Evolutionary conservation across 805 yeast species (phyloP).

Genomic region (Blastobotrys chiropterorum): DNA sequence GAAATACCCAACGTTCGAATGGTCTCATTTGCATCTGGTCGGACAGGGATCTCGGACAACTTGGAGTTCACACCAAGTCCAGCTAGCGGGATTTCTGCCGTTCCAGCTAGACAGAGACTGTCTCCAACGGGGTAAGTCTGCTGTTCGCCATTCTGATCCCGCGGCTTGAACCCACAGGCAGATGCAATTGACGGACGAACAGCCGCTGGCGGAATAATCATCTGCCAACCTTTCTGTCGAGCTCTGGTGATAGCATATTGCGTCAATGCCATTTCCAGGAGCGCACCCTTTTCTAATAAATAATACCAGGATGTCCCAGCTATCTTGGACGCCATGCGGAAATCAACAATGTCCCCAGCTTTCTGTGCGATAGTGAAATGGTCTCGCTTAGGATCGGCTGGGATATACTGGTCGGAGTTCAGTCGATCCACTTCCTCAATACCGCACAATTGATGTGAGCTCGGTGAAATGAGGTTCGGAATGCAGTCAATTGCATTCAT

Average conservation of each 20-base stretch:
- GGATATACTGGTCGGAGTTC: conserved; percentile 14
- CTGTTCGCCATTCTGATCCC: conserved; percentile 78
- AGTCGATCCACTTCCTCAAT: conserved; percentile 18
- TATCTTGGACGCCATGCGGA: conserved; percentile 62
- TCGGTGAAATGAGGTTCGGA: conserved; percentile 29
- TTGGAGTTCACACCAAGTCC: conserved; percentile 57
- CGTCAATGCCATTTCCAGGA: conserved; percentile 81
- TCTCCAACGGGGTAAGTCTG: conserved; percentile 66
- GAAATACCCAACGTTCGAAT: conserved; percentile 69
- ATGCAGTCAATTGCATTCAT: conserved; percentile 24
- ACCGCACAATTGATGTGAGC: conserved; percentile 14
- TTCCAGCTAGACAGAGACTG: conserved; percentile 69
- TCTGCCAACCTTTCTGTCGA: conserved; percentile 55
- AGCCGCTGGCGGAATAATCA: conserved; percentile 79
- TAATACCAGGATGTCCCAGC: conserved; percentile 77
- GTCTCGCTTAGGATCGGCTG: conserved; percentile 23
- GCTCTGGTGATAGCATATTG: conserved; percentile 72
- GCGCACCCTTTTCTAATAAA: conserved; percentile 75
- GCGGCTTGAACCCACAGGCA: conserved; percentile 94
- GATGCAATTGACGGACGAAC: conserved; percentile 68
- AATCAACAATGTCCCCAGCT: conserved; percentile 58
- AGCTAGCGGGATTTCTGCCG: conserved; percentile 93
- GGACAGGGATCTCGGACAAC: conserved; percentile 25
- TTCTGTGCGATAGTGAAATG: conserved; percentile 67
- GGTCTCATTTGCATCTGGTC: conserved; percentile 26